Percentiles rank a stretch among this genome's conserved stretches.
Conservation (phyloP, 352 stramenopile species). For the Halophytophthora batemanensis region DNA sequence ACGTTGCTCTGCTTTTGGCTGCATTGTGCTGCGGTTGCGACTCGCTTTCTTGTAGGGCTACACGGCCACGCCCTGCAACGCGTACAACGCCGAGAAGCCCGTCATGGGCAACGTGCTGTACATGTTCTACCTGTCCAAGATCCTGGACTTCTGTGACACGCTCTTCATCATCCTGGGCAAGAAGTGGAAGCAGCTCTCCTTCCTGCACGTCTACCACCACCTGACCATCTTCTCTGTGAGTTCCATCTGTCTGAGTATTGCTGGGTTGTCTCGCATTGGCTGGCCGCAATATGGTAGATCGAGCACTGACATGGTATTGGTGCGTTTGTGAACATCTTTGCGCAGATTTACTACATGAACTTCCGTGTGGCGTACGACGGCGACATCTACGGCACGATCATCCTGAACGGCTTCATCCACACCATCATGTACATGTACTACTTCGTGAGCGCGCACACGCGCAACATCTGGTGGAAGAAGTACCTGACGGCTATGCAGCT, state of each 20-base stretch:
- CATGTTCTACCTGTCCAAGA: constrained; percentile 96
- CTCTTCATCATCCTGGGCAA: constrained; percentile 96
- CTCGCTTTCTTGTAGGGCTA: constrained; percentile 47
- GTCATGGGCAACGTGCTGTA: constrained; percentile 92
- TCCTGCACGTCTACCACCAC: constrained; percentile 98
- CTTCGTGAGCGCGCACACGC: constrained; percentile 96
- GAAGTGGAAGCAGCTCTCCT: constrained; percentile 95
- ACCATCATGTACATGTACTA: constrained; percentile 99
- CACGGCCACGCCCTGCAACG: constrained; percentile 80
- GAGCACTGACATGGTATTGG: too few relatives aligned
- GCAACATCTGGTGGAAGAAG: constrained; percentile 96
- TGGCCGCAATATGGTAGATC: too few relatives aligned
- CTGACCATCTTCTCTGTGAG: constrained; percentile 94
- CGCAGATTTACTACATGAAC: constrained; percentile 96
- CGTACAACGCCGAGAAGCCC: constrained; percentile 79
- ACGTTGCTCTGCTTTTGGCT: too few relatives aligned
- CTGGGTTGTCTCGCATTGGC: too few relatives aligned
- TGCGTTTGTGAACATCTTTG: too few relatives aligned
- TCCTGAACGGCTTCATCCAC: constrained; percentile 96
- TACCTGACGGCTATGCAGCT: constrained; percentile 94
- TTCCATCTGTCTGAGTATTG: too few relatives aligned
- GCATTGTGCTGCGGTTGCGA: too few relatives aligned
- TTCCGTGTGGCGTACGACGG: constrained; percentile 92
- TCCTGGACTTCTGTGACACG: constrained; percentile 87
- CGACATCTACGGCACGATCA: constrained; percentile 94